Percentiles rank a stretch among this genome's conserved stretches.
These are phyloP conservation scores for Lactarius vividus DNA, from an alignment of 768 basidiomycete genomes.

Conservation along the genomic window DNA sequence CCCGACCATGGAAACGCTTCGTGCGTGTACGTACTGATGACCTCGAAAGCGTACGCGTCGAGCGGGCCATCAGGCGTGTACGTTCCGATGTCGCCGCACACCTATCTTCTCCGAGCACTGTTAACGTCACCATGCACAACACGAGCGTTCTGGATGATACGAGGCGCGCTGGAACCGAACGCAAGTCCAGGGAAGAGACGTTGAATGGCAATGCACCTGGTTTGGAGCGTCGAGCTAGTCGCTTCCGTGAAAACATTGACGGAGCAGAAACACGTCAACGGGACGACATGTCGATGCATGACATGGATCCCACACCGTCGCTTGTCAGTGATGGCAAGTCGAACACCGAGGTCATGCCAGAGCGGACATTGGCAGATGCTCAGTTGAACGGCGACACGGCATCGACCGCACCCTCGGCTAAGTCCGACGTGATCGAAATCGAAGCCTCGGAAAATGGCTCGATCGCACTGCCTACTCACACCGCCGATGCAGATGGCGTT, in stretches of 20 bases:
- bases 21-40: slow-evolving; percentile 85
- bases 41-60: slow-evolving; percentile 80
- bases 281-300: slow-evolving; percentile 20
- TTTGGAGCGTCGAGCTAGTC: slow-evolving; percentile 11
- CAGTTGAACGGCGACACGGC: slow-evolving; percentile 19
- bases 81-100: slow-evolving; percentile 82
- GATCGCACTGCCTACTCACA: slow-evolving; percentile 3
- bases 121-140: slow-evolving; percentile 26
- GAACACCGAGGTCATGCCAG: slow-evolving; percentile 12
- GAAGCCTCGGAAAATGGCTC: slow-evolving; percentile 20
- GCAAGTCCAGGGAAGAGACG: slow-evolving; percentile 7
- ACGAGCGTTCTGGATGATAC: slow-evolving; percentile 17
- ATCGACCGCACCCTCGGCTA: slow-evolving; percentile 28
- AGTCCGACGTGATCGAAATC: slow-evolving; percentile 22
- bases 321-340: slow-evolving; percentile 22
- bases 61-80: slow-evolving; percentile 85
- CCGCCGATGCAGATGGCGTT: neutral
- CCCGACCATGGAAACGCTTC: slow-evolving; percentile 80
- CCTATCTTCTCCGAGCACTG: slow-evolving; percentile 37
- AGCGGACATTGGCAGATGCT: neutral
- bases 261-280: slow-evolving; percentile 29
- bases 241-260: slow-evolving; percentile 30
- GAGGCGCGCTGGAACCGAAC: slow-evolving; percentile 16
- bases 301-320: slow-evolving; percentile 15
- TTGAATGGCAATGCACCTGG: slow-evolving; percentile 5